These are phyloP conservation scores for Beta corolliflora DNA, from an alignment of 179 eudicot species.

Conservation along the genomic window DNA sequence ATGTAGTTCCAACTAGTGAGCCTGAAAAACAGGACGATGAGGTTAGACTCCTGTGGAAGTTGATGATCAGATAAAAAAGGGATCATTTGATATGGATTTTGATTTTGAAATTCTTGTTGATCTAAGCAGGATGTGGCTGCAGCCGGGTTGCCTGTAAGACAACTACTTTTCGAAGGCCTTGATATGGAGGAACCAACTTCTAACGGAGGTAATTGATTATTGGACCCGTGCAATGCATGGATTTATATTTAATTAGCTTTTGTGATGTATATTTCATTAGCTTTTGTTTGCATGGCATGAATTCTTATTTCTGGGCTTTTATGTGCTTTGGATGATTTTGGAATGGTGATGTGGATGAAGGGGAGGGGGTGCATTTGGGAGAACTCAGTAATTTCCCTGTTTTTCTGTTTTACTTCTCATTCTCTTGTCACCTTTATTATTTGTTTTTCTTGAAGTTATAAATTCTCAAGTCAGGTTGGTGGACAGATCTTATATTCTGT, in stretches of 20 bases:
- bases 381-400: not conserved
- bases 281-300: not conserved
- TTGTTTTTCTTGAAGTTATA: not conserved
- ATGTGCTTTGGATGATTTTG: not conserved
- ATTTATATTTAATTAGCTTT: not conserved
- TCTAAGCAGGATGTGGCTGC: not conserved
- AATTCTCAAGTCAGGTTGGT: too few species aligned
- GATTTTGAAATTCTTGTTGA: not conserved
- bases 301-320: not conserved
- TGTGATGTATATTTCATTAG: not conserved
- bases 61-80: not conserved
- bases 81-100: not conserved
- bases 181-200: conserved; percentile 15
- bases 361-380: not conserved
- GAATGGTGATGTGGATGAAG: not conserved
- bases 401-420: not conserved
- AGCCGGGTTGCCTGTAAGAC: too few species aligned
- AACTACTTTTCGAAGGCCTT: conserved; percentile 1
- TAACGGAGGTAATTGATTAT: conserved; percentile 23
- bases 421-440: not conserved
- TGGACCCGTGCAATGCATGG: not conserved
- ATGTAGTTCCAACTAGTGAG: conserved; percentile 22
- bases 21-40: conserved; percentile 21
- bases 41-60: conserved; percentile 34
- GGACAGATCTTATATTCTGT: not conserved